Conservation (phyloP, 2,329 filamentous ascomycete species). For the Tolypocladium album region DNA sequence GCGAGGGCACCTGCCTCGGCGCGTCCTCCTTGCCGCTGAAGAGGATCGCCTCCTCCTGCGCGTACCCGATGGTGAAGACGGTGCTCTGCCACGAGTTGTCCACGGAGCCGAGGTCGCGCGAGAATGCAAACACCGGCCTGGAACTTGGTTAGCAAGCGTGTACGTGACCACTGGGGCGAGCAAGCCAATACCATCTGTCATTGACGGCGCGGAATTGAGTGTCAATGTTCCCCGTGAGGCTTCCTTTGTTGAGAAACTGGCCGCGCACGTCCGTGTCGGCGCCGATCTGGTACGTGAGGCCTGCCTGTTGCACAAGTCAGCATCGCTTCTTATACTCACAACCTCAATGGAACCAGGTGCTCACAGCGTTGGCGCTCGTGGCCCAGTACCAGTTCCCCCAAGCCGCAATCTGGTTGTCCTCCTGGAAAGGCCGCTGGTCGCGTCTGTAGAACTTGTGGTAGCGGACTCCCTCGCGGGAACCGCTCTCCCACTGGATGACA, state of each 20-base stretch:
- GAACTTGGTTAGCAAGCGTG: neutral
- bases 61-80: conserved; percentile 66
- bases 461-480: conserved; percentile 35
- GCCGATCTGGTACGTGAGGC: conserved; percentile 59
- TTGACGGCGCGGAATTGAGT: conserved; percentile 38
- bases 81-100: conserved; percentile 26
- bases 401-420: conserved; percentile 59
- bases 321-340: neutral
- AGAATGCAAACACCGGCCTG: conserved; percentile 71
- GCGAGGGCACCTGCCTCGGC: conserved; percentile 51
- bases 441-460: conserved; percentile 55
- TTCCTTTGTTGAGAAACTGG: conserved; percentile 52
- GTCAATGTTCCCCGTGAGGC: conserved; percentile 55
- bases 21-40: conserved; percentile 59
- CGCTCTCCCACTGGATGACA: conserved; percentile 52
- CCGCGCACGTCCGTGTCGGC: conserved; percentile 53
- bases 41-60: conserved; percentile 67
- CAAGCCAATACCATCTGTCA: conserved; percentile 21
- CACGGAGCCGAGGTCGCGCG: conserved; percentile 46
- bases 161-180: neutral
- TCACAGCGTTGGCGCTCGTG: conserved; percentile 37
- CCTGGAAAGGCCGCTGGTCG: conserved; percentile 54
- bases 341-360: neutral
- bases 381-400: conserved; percentile 77
- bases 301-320: conserved; percentile 11